A percentile compares a stretch with the other conserved stretches of the same genome.
phyloP scores from a whole-genome alignment of 2,329 filamentous ascomycete species.

The Pyrenochaeta sp. region DNA sequence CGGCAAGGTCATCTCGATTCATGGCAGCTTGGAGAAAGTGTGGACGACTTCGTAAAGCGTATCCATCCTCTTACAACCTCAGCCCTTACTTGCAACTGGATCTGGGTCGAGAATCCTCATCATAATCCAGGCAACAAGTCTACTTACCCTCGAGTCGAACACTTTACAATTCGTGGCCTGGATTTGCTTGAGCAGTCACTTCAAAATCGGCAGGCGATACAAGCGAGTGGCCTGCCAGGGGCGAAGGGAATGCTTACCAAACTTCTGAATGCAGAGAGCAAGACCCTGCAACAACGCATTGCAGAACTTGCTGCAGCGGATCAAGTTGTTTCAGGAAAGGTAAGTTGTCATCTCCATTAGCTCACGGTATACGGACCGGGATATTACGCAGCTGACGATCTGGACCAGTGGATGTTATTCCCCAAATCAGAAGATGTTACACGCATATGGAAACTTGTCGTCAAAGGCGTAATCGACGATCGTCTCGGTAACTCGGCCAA shows the following conservation, averaged over 20 bases:
- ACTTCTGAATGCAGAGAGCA: constrained; percentile 53
- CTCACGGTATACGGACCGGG: neutral
- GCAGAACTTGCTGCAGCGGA: constrained; percentile 67
- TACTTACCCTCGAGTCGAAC: constrained; percentile 51
- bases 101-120: constrained; percentile 75
- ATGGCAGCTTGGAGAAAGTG: constrained; percentile 70
- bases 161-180: constrained; percentile 63
- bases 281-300: constrained; percentile 63
- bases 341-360: constrained; percentile 34
- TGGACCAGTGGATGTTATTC: constrained; percentile 77
- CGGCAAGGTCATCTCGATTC: constrained; percentile 63
- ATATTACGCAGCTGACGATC: constrained; percentile 14
- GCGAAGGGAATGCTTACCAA: constrained; percentile 51
- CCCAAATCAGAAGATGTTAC: constrained; percentile 64
- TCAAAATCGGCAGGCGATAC: constrained; percentile 58
- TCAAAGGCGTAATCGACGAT: constrained; percentile 71
- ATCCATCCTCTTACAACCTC: constrained; percentile 69
- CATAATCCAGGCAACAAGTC: constrained; percentile 44
- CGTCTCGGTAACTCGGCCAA: constrained; percentile 78
- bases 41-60: constrained; percentile 71
- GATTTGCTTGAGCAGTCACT: constrained; percentile 63
- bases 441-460: constrained; percentile 71
- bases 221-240: constrained; percentile 60
- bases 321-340: constrained; percentile 72
- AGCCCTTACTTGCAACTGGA: constrained; percentile 66